Conservation (phyloP, 192 early-diverging fungal genomes). For the Rhizoclosmatium globosum region DNA sequence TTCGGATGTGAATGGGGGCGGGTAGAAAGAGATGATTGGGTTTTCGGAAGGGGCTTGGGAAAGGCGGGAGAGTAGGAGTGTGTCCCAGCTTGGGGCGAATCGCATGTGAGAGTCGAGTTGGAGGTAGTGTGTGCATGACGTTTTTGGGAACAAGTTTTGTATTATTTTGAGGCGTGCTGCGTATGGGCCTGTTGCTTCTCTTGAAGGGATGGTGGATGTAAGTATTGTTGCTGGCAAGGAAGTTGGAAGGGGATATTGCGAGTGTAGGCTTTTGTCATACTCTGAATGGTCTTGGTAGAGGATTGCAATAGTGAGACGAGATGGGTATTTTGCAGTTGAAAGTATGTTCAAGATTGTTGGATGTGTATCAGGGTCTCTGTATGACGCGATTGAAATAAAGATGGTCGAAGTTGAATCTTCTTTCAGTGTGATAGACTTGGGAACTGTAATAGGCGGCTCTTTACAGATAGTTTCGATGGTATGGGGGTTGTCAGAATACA, state of each 20-base stretch:
- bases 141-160: not conserved
- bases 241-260: not conserved
- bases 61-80: not conserved
- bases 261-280: conserved; percentile 32
- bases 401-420: not conserved
- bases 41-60: not conserved
- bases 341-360: conserved; percentile 22
- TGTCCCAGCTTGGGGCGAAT: conserved; percentile 34
- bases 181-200: conserved; percentile 16
- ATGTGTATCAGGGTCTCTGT: conserved; percentile 38
- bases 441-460: not conserved
- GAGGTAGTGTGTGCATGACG: conserved; percentile 4
- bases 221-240: not conserved
- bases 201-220: not conserved
- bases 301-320: conserved; percentile 26
- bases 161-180: conserved; percentile 19
- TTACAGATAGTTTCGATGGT: not conserved
- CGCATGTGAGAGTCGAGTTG: conserved; percentile 49
- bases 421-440: not conserved
- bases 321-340: conserved; percentile 25
- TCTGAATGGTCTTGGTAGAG: conserved; percentile 38
- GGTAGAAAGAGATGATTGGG: conserved; percentile 37
- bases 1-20: conserved; percentile 20
- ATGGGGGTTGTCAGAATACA: conserved; percentile 31
- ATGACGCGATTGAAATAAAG: conserved; percentile 37